Evolutionary conservation across 495 filamentous ascomycete genomes (phyloP).

Genomic region (Penicillium subrubescens): DNA sequence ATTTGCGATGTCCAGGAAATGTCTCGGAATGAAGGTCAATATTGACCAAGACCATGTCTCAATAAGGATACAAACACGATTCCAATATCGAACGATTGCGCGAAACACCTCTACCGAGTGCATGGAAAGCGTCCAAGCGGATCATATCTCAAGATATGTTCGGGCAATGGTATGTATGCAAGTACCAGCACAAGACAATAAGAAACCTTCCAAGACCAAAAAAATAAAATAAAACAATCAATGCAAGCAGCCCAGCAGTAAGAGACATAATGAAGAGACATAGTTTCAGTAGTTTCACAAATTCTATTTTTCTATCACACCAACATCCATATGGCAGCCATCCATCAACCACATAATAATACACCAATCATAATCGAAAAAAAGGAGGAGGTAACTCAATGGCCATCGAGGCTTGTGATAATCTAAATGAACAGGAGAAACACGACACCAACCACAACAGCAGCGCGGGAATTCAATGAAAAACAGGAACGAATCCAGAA

Average conservation of each 20-base stretch:
- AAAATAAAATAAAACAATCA: not conserved
- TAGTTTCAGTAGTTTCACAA: not conserved
- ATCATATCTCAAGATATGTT: not conserved
- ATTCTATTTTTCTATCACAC: not conserved
- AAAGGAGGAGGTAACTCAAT: not conserved
- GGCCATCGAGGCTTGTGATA: slow-evolving; percentile 12
- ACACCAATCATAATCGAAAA: not conserved
- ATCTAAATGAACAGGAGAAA: slow-evolving; percentile 14
- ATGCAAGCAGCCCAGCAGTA: not conserved
- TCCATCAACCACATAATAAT: not conserved
- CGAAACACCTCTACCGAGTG: not conserved
- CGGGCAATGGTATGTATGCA: not conserved
- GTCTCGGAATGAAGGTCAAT: not conserved
- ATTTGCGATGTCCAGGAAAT: not conserved
- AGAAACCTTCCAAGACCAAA: not conserved
- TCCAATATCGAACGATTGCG: not conserved
- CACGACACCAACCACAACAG: not conserved
- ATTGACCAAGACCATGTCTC: not conserved
- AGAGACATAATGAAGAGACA: not conserved
- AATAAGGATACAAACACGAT: not conserved
- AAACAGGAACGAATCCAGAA: slow-evolving; percentile 2
- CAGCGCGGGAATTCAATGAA: not conserved
- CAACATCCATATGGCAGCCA: not conserved
- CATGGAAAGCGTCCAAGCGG: not conserved
- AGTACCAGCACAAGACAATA: not conserved